Conservation (phyloP, 2,329 filamentous ascomycete genomes). For the Paraconiothyrium brasiliense region DNA sequence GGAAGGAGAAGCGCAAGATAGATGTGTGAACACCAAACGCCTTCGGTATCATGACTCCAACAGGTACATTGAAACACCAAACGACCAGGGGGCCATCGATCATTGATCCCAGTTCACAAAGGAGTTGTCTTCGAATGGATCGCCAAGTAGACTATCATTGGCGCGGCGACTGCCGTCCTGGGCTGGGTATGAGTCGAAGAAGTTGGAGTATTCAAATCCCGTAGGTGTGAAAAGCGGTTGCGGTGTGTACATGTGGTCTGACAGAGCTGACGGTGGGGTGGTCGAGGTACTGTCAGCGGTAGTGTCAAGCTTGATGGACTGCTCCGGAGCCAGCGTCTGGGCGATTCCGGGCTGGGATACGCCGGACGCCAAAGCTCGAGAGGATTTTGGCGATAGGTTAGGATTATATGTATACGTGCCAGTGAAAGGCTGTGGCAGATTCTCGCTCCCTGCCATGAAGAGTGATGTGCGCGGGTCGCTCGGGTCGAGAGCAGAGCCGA, state of each 20-base stretch:
- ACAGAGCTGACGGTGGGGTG: conserved; percentile 7
- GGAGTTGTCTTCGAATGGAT: conserved; percentile 14
- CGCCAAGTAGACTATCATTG: conserved; percentile 8
- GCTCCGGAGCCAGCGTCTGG: conserved; percentile 18
- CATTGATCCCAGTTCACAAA: conserved; percentile 22
- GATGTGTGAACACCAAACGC: neutral
- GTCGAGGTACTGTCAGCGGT: neutral
- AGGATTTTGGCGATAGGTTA: conserved; percentile 48
- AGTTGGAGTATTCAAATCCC: conserved; percentile 13
- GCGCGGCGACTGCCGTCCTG: neutral
- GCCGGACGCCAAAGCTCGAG: conserved; percentile 13
- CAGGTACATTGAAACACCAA: neutral
- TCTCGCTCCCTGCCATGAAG: conserved; percentile 58
- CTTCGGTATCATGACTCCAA: conserved; percentile 4
- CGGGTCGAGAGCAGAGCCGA: conserved; percentile 57
- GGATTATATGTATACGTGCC: conserved; percentile 57
- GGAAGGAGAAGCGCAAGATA: neutral
- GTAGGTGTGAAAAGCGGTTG: conserved; percentile 14
- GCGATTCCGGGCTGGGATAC: conserved; percentile 10
- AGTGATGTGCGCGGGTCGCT: conserved; percentile 56
- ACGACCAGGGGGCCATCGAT: neutral
- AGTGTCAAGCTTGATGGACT: conserved; percentile 10
- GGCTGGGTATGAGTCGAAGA: conserved; percentile 15
- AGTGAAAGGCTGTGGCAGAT: conserved; percentile 51
- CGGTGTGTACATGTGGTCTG: conserved; percentile 5